These are phyloP conservation scores for Viridothelium virens DNA, from an alignment of 495 filamentous ascomycete genomes.

Conservation along the genomic window DNA sequence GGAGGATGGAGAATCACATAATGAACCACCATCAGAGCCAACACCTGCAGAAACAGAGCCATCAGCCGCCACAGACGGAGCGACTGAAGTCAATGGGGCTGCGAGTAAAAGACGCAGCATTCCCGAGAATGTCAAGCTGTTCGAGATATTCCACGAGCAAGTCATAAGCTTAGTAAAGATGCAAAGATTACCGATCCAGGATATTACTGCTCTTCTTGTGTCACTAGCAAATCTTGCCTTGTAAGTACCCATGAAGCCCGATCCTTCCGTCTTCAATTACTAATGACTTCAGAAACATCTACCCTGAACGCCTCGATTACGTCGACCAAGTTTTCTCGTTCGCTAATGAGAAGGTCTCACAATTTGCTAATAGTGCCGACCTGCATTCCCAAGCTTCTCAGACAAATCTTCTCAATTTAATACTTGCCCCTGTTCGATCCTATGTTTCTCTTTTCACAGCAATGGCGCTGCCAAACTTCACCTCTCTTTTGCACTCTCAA, in stretches of 20 bases:
- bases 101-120: constrained; percentile 58
- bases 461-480: constrained; percentile 79
- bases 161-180: constrained; percentile 86
- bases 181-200: constrained; percentile 84
- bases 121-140: constrained; percentile 78
- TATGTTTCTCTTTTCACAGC: constrained; percentile 93
- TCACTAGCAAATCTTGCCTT: constrained; percentile 88
- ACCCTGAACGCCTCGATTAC: constrained; percentile 85
- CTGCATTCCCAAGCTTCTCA: constrained; percentile 82
- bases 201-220: constrained; percentile 84
- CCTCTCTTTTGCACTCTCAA: constrained; percentile 82
- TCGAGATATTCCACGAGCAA: constrained; percentile 96
- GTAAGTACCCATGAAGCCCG: constrained; percentile 31
- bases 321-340: constrained; percentile 90
- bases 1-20: constrained; percentile 34
- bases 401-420: constrained; percentile 76
- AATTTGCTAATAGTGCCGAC: constrained; percentile 88
- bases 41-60: constrained; percentile 16
- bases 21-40: constrained; percentile 33
- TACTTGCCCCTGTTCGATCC: constrained; percentile 78
- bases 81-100: constrained; percentile 32
- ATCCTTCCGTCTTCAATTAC: background rate
- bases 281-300: constrained; percentile 58
- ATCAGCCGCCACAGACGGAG: constrained; percentile 29
- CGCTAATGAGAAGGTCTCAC: constrained; percentile 76